Conservation (phyloP, 23 red algal genomes). For the Pyropia haitanensis region DNA sequence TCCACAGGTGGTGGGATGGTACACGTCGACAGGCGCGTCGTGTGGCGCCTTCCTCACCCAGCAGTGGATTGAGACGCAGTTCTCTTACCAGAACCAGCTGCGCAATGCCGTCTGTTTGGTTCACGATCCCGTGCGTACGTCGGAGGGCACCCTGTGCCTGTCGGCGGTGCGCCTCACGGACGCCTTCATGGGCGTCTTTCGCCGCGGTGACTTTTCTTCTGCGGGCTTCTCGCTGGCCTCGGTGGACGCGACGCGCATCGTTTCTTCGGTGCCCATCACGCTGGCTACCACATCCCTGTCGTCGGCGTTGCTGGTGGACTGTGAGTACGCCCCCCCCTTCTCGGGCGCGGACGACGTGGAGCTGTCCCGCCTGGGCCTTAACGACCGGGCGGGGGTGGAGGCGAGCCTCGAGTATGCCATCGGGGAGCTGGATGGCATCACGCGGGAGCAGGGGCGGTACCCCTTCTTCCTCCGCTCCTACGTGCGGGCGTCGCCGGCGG, state of each 20-base stretch:
- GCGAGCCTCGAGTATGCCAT: slow-evolving; percentile 68
- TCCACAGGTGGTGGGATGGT: slow-evolving; percentile 96
- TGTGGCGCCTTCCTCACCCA: slow-evolving; percentile 83
- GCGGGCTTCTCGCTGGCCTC: slow-evolving; percentile 35
- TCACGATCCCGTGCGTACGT: slow-evolving; percentile 77
- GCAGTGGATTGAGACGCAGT: slow-evolving; percentile 97
- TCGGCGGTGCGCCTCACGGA: slow-evolving; percentile 77
- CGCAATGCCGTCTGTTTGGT: slow-evolving; percentile 86
- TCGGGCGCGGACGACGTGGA: slow-evolving; percentile 57
- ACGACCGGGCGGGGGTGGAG: slow-evolving; percentile 69
- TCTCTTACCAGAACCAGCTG: slow-evolving; percentile 78
- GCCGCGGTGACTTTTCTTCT: slow-evolving; percentile 45
- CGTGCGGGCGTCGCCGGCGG: slow-evolving; percentile 42
- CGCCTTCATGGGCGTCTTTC: slow-evolving; percentile 67
- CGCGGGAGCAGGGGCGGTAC: slow-evolving; percentile 85
- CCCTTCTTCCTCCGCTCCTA: slow-evolving; percentile 79
- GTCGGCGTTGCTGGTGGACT: slow-evolving; percentile 61
- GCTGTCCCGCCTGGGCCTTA: slow-evolving; percentile 48
- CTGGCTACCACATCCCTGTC: slow-evolving; percentile 59
- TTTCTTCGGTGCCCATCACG: slow-evolving; percentile 80
- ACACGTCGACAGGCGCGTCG: slow-evolving; percentile 62
- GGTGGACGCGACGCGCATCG: slow-evolving; percentile 32
- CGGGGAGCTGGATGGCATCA: slow-evolving; percentile 79
- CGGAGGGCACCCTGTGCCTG: slow-evolving; percentile 62
- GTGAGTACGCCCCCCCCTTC: slow-evolving; percentile 45